These are phyloP conservation scores for Toxoplasma gondii DNA, from an alignment of 169 alveolate genomes.

Conservation along the genomic window DNA sequence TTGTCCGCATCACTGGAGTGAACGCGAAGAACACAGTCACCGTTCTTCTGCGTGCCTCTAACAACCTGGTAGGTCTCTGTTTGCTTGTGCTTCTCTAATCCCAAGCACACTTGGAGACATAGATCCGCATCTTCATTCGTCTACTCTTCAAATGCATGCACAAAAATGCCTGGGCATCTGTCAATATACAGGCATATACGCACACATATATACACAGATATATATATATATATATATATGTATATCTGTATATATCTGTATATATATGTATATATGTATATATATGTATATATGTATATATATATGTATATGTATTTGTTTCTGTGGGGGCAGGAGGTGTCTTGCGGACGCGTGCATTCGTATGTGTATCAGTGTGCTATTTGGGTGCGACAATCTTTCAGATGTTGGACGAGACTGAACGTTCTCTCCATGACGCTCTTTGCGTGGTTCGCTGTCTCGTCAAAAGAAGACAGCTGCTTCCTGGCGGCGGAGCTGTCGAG, in stretches of 20 bases:
- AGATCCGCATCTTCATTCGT: not conserved
- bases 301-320: not conserved
- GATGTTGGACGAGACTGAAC: conserved; percentile 97
- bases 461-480: conserved; percentile 93
- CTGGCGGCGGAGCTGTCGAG: conserved; percentile 99
- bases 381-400: not conserved
- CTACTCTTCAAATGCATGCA: not conserved
- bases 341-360: not conserved
- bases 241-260: not conserved
- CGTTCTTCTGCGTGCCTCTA: conserved; percentile 96
- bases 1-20: conserved; percentile 66
- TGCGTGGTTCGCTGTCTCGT: conserved; percentile 98
- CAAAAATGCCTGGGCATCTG: not conserved
- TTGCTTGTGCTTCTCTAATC: not conserved
- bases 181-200: not conserved
- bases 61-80: conserved; percentile 74
- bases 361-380: not conserved
- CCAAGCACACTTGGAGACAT: not conserved
- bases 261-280: not conserved
- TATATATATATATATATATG: not conserved
- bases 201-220: not conserved
- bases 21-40: conserved; percentile 82
- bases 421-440: conserved; percentile 98
- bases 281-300: conserved; percentile 4
- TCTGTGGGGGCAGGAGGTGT: not conserved